Evolutionary conservation across 805 yeast species (phyloP).

Genomic region (Yamadazyma phyllophila): DNA sequence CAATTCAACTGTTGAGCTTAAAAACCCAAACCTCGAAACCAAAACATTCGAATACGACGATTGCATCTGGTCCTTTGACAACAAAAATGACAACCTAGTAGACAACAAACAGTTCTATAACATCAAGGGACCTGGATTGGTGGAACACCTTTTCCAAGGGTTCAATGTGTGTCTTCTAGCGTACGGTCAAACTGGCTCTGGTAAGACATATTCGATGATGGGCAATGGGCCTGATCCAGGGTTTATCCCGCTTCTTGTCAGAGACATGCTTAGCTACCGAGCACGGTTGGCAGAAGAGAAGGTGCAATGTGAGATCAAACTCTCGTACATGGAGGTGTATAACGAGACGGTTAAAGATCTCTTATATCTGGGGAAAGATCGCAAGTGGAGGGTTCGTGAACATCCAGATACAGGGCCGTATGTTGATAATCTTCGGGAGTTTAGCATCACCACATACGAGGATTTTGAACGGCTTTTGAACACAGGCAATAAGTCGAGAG

Average conservation of each 20-base stretch:
- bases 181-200: slow-evolving; percentile 44
- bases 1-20: neutral
- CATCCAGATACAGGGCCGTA: slow-evolving; percentile 65
- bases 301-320: slow-evolving; percentile 38
- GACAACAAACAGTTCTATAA: slow-evolving; percentile 53
- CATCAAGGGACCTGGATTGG: slow-evolving; percentile 54
- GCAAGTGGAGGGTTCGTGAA: slow-evolving; percentile 57
- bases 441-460: slow-evolving; percentile 42
- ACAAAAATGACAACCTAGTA: slow-evolving; percentile 29
- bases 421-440: slow-evolving; percentile 64
- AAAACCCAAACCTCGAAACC: neutral
- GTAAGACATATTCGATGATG: slow-evolving; percentile 45
- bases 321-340: slow-evolving; percentile 73
- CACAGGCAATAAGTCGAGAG: slow-evolving; percentile 54
- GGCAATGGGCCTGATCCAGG: slow-evolving; percentile 33
- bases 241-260: slow-evolving; percentile 44
- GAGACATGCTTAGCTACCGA: slow-evolving; percentile 48
- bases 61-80: slow-evolving; percentile 18
- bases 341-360: slow-evolving; percentile 75
- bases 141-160: slow-evolving; percentile 47
- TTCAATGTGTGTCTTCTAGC: slow-evolving; percentile 43
- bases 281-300: slow-evolving; percentile 34
- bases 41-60: slow-evolving; percentile 18
- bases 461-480: slow-evolving; percentile 49
- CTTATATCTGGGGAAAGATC: slow-evolving; percentile 24